Evolutionary conservation across 352 stramenopile species (phyloP), one percentile per base, ranked within the genome.

Genomic region (Pythium monospermum): DNA sequence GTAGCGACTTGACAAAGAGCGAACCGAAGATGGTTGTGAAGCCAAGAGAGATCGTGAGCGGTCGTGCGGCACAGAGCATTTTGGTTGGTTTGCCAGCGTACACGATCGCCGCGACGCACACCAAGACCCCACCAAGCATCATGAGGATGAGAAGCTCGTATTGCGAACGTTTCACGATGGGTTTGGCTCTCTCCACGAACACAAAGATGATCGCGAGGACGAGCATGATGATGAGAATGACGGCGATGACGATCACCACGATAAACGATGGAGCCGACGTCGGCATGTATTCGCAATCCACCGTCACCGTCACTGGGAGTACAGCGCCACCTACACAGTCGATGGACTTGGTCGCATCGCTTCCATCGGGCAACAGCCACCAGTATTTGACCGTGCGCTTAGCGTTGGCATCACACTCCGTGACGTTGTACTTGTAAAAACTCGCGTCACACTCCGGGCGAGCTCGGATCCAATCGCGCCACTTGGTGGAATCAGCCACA

Each of bases 131-230:
- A 1, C 76, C 79, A 6, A 70, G 49, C 2, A 90, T 35, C 58
- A 87, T 71, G 8, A 72, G 49, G 16, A 75, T 38, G 0, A 90
- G 49, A 23, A 90, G 71, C 47, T 87, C 70, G 47, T 68, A 85
- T 56, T 90, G 79, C 0, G 76, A 86, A 15, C 79, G 72, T 47
- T 87, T 87, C 48, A 87, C 64, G 25, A 84, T 68, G 1, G 76
- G 69, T 15, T 12, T 42, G 40, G 30, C 22, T 21, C 71, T 68
- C n/a, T 73, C 35, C 0, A 28, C 10, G 44, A 63, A 46, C 10
- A 83, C 54, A 32, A 77, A 59, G 5, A 47, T 18, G 16, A 66
- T 62, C 30, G 44, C 25, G 7, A 13, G 21, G 2, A 66, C 3
- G 4, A 57, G 22, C 6, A 68, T 4, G 0, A 41, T 32, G 2